Evolutionary conservation across 2,329 filamentous ascomycete genomes (phyloP).

Genomic region (Myriosclerotinia scirpicola): DNA sequence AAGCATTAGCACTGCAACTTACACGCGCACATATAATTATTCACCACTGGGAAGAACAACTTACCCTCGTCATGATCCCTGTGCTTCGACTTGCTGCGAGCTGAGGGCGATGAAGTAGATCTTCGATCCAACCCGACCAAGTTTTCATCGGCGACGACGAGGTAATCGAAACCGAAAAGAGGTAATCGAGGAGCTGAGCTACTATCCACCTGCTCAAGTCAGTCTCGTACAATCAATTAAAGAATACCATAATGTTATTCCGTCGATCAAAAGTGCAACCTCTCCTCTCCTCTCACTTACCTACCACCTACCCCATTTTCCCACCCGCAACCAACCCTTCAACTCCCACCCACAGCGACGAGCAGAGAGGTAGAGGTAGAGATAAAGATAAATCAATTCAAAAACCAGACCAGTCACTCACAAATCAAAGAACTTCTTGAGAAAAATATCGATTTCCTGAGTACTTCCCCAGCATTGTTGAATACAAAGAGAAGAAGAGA

Average conservation of each 20-base stretch:
- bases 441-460: not conserved
- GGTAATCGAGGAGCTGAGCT: not conserved
- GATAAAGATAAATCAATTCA: no score
- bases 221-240: not conserved
- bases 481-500: not conserved
- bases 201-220: not conserved
- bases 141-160: not conserved
- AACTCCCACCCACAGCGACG: not conserved
- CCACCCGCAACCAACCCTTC: no score
- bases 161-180: not conserved
- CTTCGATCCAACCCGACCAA: not conserved
- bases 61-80: not conserved
- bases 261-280: not conserved
- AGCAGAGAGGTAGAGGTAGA: not conserved
- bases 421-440: not conserved
- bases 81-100: not conserved
- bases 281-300: not conserved
- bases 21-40: not conserved
- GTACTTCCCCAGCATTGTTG: not conserved
- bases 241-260: not conserved
- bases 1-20: not conserved
- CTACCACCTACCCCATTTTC: no score
- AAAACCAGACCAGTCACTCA: not conserved
- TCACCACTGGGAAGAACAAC: not conserved
- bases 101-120: not conserved